Percentiles rank a stretch among this genome's conserved stretches.
Conservation (phyloP, 139 green algal genomes). For the Nannochloris sp. region DNA sequence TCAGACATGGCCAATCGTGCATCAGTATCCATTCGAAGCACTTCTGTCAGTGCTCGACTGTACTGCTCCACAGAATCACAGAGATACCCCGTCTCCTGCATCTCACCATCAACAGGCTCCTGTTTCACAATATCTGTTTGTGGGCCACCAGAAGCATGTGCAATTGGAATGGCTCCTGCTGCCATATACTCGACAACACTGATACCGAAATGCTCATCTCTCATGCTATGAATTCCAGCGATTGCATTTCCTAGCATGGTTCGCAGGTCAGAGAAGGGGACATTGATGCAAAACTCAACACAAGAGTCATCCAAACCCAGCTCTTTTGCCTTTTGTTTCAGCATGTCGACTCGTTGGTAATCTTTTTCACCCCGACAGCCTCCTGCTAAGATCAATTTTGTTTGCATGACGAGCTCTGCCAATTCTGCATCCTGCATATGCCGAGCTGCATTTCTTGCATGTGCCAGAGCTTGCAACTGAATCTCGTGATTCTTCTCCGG, state of each 20-base stretch:
- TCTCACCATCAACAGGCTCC: conserved; percentile 14
- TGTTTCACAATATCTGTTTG: conserved; percentile 53
- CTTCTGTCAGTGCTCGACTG: conserved; percentile 43
- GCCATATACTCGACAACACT: conserved; percentile 98
- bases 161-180: conserved; percentile 80
- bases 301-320: conserved; percentile 25
- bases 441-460: conserved; percentile 14
- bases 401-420: conserved; percentile 41
- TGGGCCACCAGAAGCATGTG: conserved; percentile 74
- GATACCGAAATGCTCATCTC: conserved; percentile 99
- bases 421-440: neutral
- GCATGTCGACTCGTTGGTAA: conserved; percentile 29
- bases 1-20: conserved; percentile 57
- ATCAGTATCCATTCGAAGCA: conserved; percentile 62
- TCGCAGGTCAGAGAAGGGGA: conserved; percentile 55
- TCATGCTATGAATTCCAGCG: conserved; percentile 91
- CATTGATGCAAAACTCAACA: conserved; percentile 53
- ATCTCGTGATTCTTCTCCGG: conserved; percentile 85
- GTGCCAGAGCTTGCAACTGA: conserved; percentile 34
- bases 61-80: conserved; percentile 59
- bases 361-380: conserved; percentile 59
- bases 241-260: conserved; percentile 67
- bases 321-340: conserved; percentile 9
- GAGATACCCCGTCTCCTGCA: conserved; percentile 67
- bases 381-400: conserved; percentile 64